Evolutionary conservation across 1,284 basidiomycete genomes (phyloP), one percentile per base, ranked within the genome.

Genomic region (Coniophora puteana): DNA sequence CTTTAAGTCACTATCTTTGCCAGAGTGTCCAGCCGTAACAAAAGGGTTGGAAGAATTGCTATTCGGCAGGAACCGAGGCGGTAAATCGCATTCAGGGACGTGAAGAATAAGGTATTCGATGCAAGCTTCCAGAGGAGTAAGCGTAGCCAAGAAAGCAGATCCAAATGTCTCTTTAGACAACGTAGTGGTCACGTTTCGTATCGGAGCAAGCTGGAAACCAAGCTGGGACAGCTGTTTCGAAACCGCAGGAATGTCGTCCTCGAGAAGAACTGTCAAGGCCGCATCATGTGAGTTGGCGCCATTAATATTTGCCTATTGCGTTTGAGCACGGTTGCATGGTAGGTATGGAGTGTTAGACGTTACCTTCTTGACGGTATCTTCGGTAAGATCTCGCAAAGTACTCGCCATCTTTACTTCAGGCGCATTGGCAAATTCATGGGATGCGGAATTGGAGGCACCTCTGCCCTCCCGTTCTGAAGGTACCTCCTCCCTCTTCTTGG

Each of bases 401-500:
- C 71, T 72, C 1, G 89, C 82, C 89, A 97, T 93, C 57, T 80
- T 83, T 14, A 94, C 92, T 59, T 96, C 93, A 1, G 86, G 84
- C 4, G 77, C 79, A 38, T 78, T 70, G 34, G 74, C 68, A 66
- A 86, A 90, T 42, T 76, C 74, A 18, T 69, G 68, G 2, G 66
- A 66, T 34, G 48, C 40, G 11, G 36, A 46, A 28, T 36, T 52
- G 22, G 16, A 30, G 11, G 49, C 22, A 37, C 26, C 11, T 14
- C 36, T 6, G 17, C 25, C 12, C 40, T 12, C 16, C 18, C 36
- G 41, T 18, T 41, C 38, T 13, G 24, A 18, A 20, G 38, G 46
- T 18, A 43, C 43, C 29, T 62, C 64, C 41, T 74, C 69, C 35
- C 62, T 67, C 54, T 63, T 72, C 54, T 72, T 65, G 10, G 67